Evolutionary conservation across 306 rosid species (phyloP).

Genomic region (Pyrus pyrifolia): DNA sequence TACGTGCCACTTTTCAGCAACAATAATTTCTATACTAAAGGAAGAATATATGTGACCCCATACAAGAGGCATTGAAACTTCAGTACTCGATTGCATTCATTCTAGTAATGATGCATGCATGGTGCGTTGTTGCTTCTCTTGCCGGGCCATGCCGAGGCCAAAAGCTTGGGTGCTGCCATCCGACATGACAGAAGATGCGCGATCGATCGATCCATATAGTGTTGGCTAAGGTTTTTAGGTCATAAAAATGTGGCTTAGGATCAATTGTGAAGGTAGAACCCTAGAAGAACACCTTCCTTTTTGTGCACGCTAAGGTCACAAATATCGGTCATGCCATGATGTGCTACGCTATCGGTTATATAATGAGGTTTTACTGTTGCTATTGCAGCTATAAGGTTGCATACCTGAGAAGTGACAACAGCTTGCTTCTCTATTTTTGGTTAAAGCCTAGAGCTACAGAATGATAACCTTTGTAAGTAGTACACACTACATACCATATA

Average conservation of each 20-base stretch:
- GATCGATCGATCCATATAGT: background rate
- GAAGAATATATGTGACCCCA: constrained; percentile 9
- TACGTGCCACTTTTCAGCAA: constrained; percentile 10
- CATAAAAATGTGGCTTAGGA: background rate
- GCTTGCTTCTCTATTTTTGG: constrained; percentile 19
- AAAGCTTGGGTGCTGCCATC: constrained; percentile 17
- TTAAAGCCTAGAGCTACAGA: constrained; percentile 7
- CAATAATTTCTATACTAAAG: constrained; percentile 4
- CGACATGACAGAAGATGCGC: constrained; percentile 12
- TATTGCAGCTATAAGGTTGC: constrained; percentile 12
- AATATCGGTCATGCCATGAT: background rate
- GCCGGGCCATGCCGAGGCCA: constrained; percentile 2
- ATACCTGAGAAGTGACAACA: constrained; percentile 12
- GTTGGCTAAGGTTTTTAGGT: constrained; percentile 7
- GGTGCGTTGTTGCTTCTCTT: constrained; percentile 28
- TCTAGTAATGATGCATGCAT: background rate
- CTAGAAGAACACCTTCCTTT: background rate
- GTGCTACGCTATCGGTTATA: background rate
- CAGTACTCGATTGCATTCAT: background rate
- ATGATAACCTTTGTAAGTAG: background rate
- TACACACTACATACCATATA: background rate
- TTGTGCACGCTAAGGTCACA: constrained; percentile 36
- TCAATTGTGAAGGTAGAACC: background rate
- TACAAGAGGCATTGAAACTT: background rate
- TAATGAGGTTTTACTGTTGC: background rate